Evolutionary conservation across 2,329 filamentous ascomycete species (phyloP).

Genomic region (Aspergillus tamarii): DNA sequence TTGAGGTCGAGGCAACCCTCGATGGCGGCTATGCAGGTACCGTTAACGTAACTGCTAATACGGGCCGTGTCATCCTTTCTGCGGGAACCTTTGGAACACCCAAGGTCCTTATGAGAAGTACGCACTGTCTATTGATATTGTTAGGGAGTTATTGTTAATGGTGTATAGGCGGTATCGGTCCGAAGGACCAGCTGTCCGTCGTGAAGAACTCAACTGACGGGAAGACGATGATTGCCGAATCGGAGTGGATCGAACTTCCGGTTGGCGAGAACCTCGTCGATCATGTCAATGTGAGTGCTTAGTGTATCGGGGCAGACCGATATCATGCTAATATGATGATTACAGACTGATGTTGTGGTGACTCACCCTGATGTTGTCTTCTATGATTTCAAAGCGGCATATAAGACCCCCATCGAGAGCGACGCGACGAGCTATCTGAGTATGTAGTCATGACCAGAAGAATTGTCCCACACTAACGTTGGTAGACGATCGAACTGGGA

Average conservation of each 20-base stretch:
- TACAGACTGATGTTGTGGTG: conserved; percentile 19
- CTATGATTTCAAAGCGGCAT: conserved; percentile 17
- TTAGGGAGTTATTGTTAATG: neutral
- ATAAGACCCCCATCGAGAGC: conserved; percentile 14
- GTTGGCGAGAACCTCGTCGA: conserved; percentile 14
- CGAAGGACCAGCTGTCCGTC: conserved; percentile 9
- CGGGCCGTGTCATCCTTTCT: conserved; percentile 12
- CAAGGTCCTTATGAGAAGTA: conserved; percentile 17
- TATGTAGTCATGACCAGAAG: neutral
- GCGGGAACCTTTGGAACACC: conserved; percentile 13
- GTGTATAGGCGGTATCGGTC: conserved; percentile 16
- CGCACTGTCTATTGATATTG: neutral
- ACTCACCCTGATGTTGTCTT: conserved; percentile 16
- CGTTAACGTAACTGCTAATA: conserved; percentile 9
- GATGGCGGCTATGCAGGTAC: conserved; percentile 12
- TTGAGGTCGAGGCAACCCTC: conserved; percentile 16
- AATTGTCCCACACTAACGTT: neutral
- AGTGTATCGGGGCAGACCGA: neutral
- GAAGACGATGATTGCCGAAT: conserved; percentile 10
- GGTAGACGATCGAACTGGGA: conserved; percentile 15
- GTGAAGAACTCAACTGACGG: conserved; percentile 16
- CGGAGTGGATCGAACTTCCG: conserved; percentile 13
- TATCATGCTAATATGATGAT: neutral
- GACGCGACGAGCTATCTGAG: conserved; percentile 18
- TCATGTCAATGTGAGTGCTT: conserved; percentile 8